Conservation (phyloP, 805 yeast genomes). For the Vanderwaltozyma verrucispora region DNA sequence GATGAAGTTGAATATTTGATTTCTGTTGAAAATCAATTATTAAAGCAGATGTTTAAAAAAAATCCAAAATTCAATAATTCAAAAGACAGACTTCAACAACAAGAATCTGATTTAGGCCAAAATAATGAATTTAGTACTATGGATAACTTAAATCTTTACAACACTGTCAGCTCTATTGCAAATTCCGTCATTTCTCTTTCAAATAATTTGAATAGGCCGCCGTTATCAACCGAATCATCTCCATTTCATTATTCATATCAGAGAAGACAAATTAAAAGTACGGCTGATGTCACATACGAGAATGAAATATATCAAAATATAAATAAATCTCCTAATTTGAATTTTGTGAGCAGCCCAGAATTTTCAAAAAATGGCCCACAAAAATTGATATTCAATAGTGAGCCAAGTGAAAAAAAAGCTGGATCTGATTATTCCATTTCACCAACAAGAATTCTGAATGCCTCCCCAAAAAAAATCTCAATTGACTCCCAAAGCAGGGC, state of each 20-base stretch:
- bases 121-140: slow-evolving; percentile 19
- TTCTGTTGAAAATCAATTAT: slow-evolving; percentile 34
- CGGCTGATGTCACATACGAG: slow-evolving; percentile 8
- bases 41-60: slow-evolving; percentile 6
- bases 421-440: no score
- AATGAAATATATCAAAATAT: slow-evolving; percentile 1
- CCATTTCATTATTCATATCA: slow-evolving; percentile 16
- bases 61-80: background rate
- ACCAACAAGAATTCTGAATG: no score
- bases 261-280: slow-evolving; percentile 20
- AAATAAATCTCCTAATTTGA: background rate
- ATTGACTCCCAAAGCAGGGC: background rate
- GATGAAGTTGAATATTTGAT: slow-evolving; percentile 54
- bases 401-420: background rate
- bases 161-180: slow-evolving; percentile 27
- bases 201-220: slow-evolving; percentile 14
- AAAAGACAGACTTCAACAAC: background rate
- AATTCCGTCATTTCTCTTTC: slow-evolving; percentile 28
- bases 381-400: slow-evolving; percentile 7
- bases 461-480: no score
- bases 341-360: slow-evolving; percentile 1
- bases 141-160: slow-evolving; percentile 28
- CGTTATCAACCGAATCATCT: slow-evolving; percentile 6
- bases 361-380: slow-evolving; percentile 8
- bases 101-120: background rate